A percentile compares a stretch with the other conserved stretches of the same genome.
Conservation (phyloP, 2,329 filamentous ascomycete genomes). For the Scedosporium minutisporum region DNA sequence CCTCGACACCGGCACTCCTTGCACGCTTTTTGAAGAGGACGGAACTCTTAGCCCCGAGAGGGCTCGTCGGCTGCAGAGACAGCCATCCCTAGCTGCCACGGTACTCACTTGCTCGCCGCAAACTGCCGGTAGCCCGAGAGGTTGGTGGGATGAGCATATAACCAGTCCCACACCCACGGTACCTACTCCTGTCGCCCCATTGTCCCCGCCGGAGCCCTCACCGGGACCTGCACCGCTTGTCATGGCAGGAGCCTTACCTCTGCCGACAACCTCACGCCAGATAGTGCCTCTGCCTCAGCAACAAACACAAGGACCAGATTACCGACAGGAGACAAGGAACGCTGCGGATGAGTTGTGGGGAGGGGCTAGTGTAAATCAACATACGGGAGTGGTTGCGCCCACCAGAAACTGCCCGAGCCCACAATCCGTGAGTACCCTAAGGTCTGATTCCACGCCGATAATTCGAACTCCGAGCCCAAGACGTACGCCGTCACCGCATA, state of each 20-base stretch:
- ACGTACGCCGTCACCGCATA: neutral
- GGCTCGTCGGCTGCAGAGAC: neutral
- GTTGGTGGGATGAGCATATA: slow-evolving; percentile 4
- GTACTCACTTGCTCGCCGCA: neutral
- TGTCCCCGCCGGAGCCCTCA: neutral
- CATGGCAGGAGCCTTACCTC: too few species aligned
- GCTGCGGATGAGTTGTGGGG: neutral
- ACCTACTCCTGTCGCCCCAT: neutral
- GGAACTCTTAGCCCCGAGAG: slow-evolving; percentile 32
- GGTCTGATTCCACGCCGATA: neutral
- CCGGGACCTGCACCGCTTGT: neutral
- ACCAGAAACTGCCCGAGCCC: neutral
- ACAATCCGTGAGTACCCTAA: neutral
- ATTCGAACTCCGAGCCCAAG: neutral
- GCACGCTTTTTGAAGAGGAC: slow-evolving; percentile 64
- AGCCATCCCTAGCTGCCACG: neutral
- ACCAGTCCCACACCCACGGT: neutral
- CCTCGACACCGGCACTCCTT: slow-evolving; percentile 41
- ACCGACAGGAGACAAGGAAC: neutral
- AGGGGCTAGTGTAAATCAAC: neutral
- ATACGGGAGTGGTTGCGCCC: neutral
- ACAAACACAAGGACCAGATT: neutral
- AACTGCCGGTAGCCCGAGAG: neutral
- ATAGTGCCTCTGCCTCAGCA: neutral
- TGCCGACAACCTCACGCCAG: too few species aligned